Percentiles rank a stretch among this genome's conserved stretches.
Evolutionary conservation across 306 rosid species (phyloP).

Genomic region (Hippophae gyantsensis): DNA sequence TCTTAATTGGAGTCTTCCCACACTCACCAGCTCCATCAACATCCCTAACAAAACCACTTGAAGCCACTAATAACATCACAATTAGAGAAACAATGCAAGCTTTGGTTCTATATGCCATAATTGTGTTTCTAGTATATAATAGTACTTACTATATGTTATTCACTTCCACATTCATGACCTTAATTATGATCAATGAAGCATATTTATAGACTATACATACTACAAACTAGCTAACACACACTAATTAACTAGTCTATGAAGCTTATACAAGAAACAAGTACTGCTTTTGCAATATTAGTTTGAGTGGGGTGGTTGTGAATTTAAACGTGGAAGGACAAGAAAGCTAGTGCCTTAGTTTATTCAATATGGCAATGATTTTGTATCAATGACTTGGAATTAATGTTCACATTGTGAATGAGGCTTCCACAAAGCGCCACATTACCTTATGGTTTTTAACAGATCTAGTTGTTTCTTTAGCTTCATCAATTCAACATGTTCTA

Average conservation of each 20-base stretch:
- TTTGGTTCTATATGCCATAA: conserved; percentile 12
- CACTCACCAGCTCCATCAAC: conserved; percentile 69
- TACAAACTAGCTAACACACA: background rate
- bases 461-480: too few relatives aligned
- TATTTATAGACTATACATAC: background rate
- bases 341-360: conserved; percentile 6
- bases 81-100: conserved; percentile 10
- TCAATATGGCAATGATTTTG: conserved; percentile 21
- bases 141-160: background rate
- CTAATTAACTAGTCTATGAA: background rate
- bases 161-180: background rate
- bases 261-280: background rate
- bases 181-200: background rate
- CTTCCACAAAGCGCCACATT: background rate
- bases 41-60: conserved; percentile 3
- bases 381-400: too few relatives aligned
- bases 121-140: background rate
- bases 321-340: conserved; percentile 14
- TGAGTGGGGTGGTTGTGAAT: conserved; percentile 40
- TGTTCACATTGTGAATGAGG: conserved; percentile 2
- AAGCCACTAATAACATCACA: conserved; percentile 17
- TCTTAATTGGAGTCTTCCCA: conserved; percentile 63
- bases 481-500: too few relatives aligned
- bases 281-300: background rate
- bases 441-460: background rate